Conservation (phyloP, 2,329 filamentous ascomycete genomes). For the Stachybotrys echinatus region DNA sequence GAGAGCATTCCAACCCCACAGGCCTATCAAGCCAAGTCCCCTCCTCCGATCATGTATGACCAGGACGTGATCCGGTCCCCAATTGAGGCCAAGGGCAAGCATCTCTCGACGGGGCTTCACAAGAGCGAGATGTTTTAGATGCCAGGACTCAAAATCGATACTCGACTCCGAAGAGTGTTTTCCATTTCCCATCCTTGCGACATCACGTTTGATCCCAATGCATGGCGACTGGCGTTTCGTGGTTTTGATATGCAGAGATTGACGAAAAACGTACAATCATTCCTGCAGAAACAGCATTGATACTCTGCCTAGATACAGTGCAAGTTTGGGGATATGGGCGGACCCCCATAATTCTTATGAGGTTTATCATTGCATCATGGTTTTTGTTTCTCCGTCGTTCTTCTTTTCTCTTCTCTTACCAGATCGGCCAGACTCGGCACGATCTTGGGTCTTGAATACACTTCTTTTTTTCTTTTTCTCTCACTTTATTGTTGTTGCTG, state of each 20-base stretch:
- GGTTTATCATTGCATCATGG: neutral
- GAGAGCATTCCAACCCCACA: constrained; percentile 31
- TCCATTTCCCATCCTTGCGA: neutral
- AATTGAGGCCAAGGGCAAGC: constrained; percentile 23
- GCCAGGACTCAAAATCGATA: neutral
- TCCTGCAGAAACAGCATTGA: too few relatives aligned
- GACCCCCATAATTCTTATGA: neutral
- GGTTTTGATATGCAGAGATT: neutral
- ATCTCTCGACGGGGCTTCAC: constrained; percentile 45
- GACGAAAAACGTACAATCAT: too few relatives aligned
- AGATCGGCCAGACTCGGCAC: neutral
- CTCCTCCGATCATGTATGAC: constrained; percentile 33
- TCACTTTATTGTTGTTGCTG: neutral
- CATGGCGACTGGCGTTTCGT: constrained; percentile 34
- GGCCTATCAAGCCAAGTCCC: constrained; percentile 17
- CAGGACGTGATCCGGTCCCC: constrained; percentile 26
- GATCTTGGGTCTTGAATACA: neutral
- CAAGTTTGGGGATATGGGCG: neutral
- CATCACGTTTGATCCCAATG: constrained; percentile 12
- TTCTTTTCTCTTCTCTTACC: neutral
- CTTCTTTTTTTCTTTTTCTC: constrained; percentile 6
- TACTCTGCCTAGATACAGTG: too few relatives aligned
- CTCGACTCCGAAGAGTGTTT: neutral
- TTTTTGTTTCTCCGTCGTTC: neutral
- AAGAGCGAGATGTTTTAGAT: constrained; percentile 51